A percentile compares a stretch with the other conserved stretches of the same genome.
Evolutionary conservation across 1,284 basidiomycete species (phyloP).

Genomic region (Papiliotrema fonsecae): DNA sequence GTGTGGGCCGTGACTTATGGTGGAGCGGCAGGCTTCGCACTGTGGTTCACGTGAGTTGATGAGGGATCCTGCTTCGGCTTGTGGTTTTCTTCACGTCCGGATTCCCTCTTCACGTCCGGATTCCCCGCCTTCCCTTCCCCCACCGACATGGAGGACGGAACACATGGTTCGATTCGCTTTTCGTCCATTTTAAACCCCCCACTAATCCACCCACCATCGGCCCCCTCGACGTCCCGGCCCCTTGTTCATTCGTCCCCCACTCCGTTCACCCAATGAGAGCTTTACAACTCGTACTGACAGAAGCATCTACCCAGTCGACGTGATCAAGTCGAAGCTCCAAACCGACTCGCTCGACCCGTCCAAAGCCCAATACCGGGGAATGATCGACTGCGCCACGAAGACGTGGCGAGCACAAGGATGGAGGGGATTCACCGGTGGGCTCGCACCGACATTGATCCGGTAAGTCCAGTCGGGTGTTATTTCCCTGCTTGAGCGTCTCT

Average conservation of each 20-base stretch:
- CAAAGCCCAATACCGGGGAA: slow-evolving; percentile 73
- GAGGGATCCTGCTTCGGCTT: too few species aligned
- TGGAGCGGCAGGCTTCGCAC: slow-evolving; percentile 60
- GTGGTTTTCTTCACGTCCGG: too few species aligned
- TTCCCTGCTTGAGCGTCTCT: not conserved
- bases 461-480: slow-evolving; percentile 43
- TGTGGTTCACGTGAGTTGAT: slow-evolving; percentile 44
- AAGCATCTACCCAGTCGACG: slow-evolving; percentile 86
- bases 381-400: slow-evolving; percentile 73
- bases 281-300: slow-evolving; percentile 14
- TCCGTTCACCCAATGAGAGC: not conserved
- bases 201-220: too few species aligned
- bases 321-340: slow-evolving; percentile 93
- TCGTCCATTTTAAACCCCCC: not conserved
- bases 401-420: slow-evolving; percentile 78
- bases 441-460: slow-evolving; percentile 87
- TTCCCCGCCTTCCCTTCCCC: too few species aligned
- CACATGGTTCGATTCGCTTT: not conserved
- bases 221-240: too few species aligned
- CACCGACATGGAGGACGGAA: slow-evolving; percentile 9
- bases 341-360: slow-evolving; percentile 77
- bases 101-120: too few species aligned
- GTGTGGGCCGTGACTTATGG: slow-evolving; percentile 76
- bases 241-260: too few species aligned
- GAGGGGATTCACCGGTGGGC: slow-evolving; percentile 80